Conservation (phyloP, 2,329 filamentous ascomycete species). For the Xenoacremonium recifei region DNA sequence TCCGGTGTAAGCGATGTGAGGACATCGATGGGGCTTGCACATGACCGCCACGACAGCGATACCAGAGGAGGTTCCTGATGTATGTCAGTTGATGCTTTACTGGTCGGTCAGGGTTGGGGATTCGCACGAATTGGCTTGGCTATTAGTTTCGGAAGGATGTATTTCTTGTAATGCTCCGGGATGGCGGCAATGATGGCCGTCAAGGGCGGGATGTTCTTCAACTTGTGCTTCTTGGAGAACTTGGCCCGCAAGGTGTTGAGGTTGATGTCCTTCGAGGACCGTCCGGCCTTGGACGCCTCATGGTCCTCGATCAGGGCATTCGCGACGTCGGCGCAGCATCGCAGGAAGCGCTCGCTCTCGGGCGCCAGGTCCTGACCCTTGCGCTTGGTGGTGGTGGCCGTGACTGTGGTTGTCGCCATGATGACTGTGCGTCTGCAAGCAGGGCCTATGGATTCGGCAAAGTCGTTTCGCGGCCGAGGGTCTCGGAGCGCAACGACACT, state of each 20-base stretch:
- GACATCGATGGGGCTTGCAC: conserved; percentile 98
- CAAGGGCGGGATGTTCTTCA: conserved; percentile 83
- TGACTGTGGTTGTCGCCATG: conserved; percentile 51
- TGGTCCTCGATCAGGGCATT: conserved; percentile 93
- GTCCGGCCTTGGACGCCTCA: conserved; percentile 74
- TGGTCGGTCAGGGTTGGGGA: background rate
- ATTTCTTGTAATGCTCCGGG: conserved; percentile 99
- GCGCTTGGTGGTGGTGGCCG: conserved; percentile 69
- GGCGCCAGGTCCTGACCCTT: conserved; percentile 73
- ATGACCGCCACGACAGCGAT: conserved; percentile 99
- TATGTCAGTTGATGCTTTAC: background rate
- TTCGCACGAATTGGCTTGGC: conserved; percentile 84
- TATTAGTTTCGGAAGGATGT: conserved; percentile 92
- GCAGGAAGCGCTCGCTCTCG: conserved; percentile 91
- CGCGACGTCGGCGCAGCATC: conserved; percentile 93
- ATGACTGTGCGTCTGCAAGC: too few relatives aligned
- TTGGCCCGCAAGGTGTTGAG: conserved; percentile 85
- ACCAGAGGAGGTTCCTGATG: conserved; percentile 80
- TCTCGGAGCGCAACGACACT: too few relatives aligned
- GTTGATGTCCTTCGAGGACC: conserved; percentile 82
- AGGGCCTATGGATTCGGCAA: too few relatives aligned
- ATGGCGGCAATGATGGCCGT: conserved; percentile 98
- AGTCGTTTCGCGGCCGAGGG: too few relatives aligned
- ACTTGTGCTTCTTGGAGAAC: conserved; percentile 87
- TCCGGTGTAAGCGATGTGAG: conserved; percentile 96